Evolutionary conservation across 345 rosid species (phyloP).

Genomic region (Cochlearia excelsa): DNA sequence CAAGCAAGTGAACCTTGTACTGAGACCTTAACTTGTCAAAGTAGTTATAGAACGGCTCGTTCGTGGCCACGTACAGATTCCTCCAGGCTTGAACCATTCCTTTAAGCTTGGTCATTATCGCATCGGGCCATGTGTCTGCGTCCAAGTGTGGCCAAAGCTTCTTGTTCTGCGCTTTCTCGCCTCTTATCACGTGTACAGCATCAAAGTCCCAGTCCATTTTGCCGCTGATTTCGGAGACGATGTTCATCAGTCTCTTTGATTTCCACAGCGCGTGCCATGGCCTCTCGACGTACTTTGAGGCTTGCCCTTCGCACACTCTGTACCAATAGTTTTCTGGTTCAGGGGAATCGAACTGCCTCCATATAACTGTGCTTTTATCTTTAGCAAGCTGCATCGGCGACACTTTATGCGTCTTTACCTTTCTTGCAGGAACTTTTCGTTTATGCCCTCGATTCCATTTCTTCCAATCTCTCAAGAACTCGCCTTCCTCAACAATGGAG

Average conservation of each 20-base stretch:
- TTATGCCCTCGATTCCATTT: constrained; percentile 73
- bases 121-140: constrained; percentile 79
- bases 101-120: constrained; percentile 55
- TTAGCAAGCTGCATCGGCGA: constrained; percentile 71
- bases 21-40: constrained; percentile 89
- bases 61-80: constrained; percentile 75
- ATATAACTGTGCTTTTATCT: constrained; percentile 70
- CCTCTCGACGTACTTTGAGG: constrained; percentile 65
- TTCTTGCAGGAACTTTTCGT: constrained; percentile 67
- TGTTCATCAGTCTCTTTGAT: constrained; percentile 92
- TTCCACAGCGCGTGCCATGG: constrained; percentile 91
- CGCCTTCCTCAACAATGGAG: constrained; percentile 73
- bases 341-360: constrained; percentile 87
- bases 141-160: constrained; percentile 87
- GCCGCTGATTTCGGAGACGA: constrained; percentile 76
- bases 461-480: constrained; percentile 77
- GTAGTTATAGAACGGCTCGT: constrained; percentile 81
- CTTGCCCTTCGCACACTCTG: constrained; percentile 87
- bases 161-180: constrained; percentile 83
- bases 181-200: constrained; percentile 84
- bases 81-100: constrained; percentile 66
- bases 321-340: constrained; percentile 95
- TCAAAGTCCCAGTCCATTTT: constrained; percentile 96
- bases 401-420: constrained; percentile 59
- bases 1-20: constrained; percentile 80